Conservation (phyloP, 148 eudicot genomes). For the Dianthus caryophyllus region DNA sequence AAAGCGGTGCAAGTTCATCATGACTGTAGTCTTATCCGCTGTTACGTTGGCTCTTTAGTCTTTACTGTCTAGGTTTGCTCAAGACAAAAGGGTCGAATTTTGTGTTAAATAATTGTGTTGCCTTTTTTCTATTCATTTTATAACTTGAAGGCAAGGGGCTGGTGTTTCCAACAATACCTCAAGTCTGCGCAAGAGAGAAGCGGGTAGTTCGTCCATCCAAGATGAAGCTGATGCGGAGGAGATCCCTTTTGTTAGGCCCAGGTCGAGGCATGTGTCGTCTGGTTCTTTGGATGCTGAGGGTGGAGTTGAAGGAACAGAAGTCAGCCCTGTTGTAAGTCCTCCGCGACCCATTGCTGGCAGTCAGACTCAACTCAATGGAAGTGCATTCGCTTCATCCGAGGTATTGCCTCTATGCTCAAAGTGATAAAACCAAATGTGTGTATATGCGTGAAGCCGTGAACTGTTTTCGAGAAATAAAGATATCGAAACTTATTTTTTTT, state of each 20-base stretch:
- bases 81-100: neutral
- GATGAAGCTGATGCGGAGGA: constrained; percentile 86
- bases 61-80: neutral
- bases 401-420: constrained; percentile 28
- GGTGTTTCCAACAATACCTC: neutral
- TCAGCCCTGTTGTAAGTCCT: constrained; percentile 48
- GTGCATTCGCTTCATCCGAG: constrained; percentile 58
- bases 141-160: constrained; percentile 17
- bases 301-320: constrained; percentile 43
- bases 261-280: constrained; percentile 55
- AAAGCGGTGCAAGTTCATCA: too few relatives aligned
- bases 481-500: neutral
- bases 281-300: constrained; percentile 32
- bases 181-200: constrained; percentile 23
- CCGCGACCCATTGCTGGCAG: constrained; percentile 29
- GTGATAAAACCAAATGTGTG: neutral
- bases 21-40: too few relatives aligned
- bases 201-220: constrained; percentile 56
- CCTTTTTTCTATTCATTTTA: constrained; percentile 3
- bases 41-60: neutral
- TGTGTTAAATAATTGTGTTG: neutral
- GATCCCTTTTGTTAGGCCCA: constrained; percentile 66
- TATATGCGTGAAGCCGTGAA: neutral
- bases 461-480: neutral
- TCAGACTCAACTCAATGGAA: constrained; percentile 35